Base-by-base conservation (phyloP, 345 rosid genomes). In the Sisymbrium irio region DNA sequence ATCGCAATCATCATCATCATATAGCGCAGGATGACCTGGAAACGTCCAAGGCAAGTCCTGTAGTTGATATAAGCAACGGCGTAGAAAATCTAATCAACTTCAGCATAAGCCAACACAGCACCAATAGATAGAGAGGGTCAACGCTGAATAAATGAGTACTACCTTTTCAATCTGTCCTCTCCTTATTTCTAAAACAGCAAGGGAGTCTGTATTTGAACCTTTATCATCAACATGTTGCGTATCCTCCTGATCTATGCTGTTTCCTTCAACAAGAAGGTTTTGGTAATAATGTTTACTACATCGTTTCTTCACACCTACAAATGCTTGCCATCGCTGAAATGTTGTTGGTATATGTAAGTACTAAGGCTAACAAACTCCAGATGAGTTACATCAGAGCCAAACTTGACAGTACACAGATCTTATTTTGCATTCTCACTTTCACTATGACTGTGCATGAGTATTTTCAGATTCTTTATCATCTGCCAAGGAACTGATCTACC, bases 121-220 rank as follows among this genome's bases (percentile, higher is more conserved):
- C 50, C 46, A 19, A 42, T 27, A 71, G 39, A 74, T 20, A 62
- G 63, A 75, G 72, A 81, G 58, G 58, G 30, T 56, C 56, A 65
- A 40, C 14, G 56, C 73, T 65, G 41, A 32, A 17, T 57, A 59
- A 20, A 14, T 53, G 6, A 45, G 10, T 61, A 59, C 71, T 45
- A 96, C 99, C 98, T 96, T 96, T 89, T 96, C 99, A 71, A 96
- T 96, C 83, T 96, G 99, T 56, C 96, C 99, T 87, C 90, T 88
- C 98, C 98, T 90, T 79, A 90, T 96, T 83, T 92, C 98, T 7
- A 94, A 86, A 66, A 80, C 81, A 72, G 75, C 64, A 62, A 72
- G 71, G 68, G 87, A 83, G 44, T 86, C 93, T 60, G 61, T 50
- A 17, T 46, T 55, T 39, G 82, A 77, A 74, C 66, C 82, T 82